Conservation (phyloP, 345 rosid species). For the Pelargonium nanum region DNA sequence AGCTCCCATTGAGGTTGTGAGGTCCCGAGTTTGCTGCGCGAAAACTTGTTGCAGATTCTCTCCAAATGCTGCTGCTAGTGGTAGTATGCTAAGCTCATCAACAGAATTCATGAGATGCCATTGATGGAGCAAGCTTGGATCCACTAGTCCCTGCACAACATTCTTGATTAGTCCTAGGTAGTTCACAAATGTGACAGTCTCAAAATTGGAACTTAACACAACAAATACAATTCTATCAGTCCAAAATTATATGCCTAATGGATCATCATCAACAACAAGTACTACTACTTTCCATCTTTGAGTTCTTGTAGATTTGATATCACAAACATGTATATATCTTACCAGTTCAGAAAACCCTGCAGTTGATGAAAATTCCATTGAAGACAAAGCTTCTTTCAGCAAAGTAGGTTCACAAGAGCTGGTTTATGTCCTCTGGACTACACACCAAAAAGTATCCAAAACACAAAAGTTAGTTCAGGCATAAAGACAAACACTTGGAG, state of each 20-base stretch:
- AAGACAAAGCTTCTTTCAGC: slow-evolving; percentile 9
- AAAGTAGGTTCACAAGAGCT: neutral
- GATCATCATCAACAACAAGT: slow-evolving; percentile 2
- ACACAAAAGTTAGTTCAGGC: too few species aligned
- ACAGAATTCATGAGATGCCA: slow-evolving; percentile 27
- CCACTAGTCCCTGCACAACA: slow-evolving; percentile 33
- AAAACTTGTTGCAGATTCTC: slow-evolving; percentile 19
- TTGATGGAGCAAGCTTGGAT: slow-evolving; percentile 22
- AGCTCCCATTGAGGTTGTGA: slow-evolving; percentile 12
- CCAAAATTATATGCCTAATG: neutral
- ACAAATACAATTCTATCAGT: neutral
- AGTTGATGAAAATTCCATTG: slow-evolving; percentile 16
- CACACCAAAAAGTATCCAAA: neutral
- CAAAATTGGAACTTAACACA: neutral
- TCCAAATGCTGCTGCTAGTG: slow-evolving; percentile 27
- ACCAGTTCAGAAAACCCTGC: slow-evolving; percentile 26
- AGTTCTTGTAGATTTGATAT: neutral
- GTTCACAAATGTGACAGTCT: neutral
- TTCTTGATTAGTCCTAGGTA: neutral
- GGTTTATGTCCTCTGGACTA: slow-evolving; percentile 3
- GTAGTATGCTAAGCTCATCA: slow-evolving; percentile 12
- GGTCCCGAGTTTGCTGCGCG: slow-evolving; percentile 12
- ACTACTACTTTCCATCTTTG: too few species aligned
- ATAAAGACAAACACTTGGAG: too few species aligned
- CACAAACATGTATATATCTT: slow-evolving; percentile 3